Base-by-base conservation (phyloP, 2,329 filamentous ascomycete genomes). In the Nothophaeocryptopus gaeumannii region DNA sequence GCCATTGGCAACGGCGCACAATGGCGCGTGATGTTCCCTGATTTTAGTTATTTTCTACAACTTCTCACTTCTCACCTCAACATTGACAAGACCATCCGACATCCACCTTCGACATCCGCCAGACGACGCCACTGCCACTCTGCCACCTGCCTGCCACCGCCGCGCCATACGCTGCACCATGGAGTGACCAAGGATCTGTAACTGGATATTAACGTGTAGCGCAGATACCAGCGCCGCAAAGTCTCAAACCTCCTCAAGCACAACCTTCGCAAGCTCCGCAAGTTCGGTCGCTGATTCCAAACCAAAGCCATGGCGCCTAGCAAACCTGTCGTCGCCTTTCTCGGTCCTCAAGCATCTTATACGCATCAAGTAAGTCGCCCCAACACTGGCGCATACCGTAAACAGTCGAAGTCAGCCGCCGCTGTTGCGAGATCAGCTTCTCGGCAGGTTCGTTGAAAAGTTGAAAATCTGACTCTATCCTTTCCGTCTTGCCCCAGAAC, bases 291-390 rank as follows among this genome's bases (percentile, higher is more conserved):
- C 20, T 7, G 20, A 26, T 26, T 26, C 14, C 11, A 38, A 14
- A 7, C 36, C 36, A 38, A 15, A 39, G 36, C 36, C 36, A 39
- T n/a, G 10, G 36, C 36, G 20, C n/a, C 32, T 15, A 10, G 51
- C 15, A 50, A 57, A 33, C 50, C 55, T 12, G 42, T 51, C 2
- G 68, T 82, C 20, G 78, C 81, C 36, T 88, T 81, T 62, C 68
- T 88, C 29, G 84, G 84, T 7, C 84, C 84, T 3, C 68, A 75
- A 58, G 81, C 81, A 16, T 85, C 83, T 31, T 87, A 86, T 64
- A 86, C 84, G 26, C 84, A 88, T 66, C 83, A 86, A 77, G 84
- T 85, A 63, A 53, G 67, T 53, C 11, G 20, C 7, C 3, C 7
- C 20, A 3, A 3, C 4, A 26, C 20, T 26, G 20, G 20, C 20